Conservation (phyloP, 441 rosid genomes). For the Brassica balearica region DNA sequence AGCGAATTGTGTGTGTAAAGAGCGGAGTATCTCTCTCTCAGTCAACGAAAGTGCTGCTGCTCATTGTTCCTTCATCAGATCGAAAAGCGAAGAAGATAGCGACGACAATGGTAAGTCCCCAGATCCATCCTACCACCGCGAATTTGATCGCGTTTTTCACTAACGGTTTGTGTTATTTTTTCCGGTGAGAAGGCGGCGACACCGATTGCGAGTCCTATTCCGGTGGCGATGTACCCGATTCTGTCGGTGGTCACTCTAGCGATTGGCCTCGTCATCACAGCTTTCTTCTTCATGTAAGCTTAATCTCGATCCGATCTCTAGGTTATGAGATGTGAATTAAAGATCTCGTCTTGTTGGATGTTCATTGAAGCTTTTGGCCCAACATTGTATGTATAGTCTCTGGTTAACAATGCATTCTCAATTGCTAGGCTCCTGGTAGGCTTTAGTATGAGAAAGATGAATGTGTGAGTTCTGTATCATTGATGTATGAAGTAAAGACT, state of each 20-base stretch:
- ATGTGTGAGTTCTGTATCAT: too few species aligned
- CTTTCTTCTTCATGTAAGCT: slow-evolving; percentile 90
- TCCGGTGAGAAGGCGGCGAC: slow-evolving; percentile 58
- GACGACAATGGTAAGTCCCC: slow-evolving; percentile 33
- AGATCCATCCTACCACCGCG: background rate
- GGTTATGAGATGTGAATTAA: background rate
- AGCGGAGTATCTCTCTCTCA: background rate
- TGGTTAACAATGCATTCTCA: slow-evolving; percentile 6
- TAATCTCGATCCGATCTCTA: slow-evolving; percentile 34
- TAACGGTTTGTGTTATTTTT: background rate
- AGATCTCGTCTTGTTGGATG: background rate
- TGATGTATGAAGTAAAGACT: background rate
- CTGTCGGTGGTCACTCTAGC: slow-evolving; percentile 70
- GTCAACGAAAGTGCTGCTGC: background rate
- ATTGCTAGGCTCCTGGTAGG: slow-evolving; percentile 11
- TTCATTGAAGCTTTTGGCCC: background rate
- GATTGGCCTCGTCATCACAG: slow-evolving; percentile 80
- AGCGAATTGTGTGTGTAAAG: background rate
- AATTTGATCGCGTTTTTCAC: background rate
- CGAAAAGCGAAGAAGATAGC: slow-evolving; percentile 22
- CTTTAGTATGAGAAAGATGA: background rate
- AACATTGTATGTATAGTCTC: slow-evolving; percentile 20
- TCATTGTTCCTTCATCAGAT: slow-evolving; percentile 31
- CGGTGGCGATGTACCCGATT: slow-evolving; percentile 76
- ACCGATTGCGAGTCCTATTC: slow-evolving; percentile 83